Evolutionary conservation across 2,329 filamentous ascomycete genomes (phyloP).

Genomic region (Colletotrichum simmondsii): DNA sequence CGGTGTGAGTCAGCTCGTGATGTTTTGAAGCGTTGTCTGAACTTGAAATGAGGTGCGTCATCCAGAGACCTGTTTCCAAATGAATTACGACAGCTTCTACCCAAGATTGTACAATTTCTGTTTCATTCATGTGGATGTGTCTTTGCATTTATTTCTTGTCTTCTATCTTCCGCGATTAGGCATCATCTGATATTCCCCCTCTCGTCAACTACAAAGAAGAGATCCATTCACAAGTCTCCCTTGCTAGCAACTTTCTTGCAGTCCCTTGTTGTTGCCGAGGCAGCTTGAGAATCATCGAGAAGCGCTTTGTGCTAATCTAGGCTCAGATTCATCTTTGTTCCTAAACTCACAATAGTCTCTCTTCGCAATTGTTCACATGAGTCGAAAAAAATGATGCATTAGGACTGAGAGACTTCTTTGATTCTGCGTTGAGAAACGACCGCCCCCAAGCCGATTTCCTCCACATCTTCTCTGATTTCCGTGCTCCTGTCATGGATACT

Average conservation of each 20-base stretch:
- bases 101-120: neutral
- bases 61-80: neutral
- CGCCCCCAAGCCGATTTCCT: no score
- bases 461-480: neutral
- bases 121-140: neutral
- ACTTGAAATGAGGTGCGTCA: neutral
- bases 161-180: neutral
- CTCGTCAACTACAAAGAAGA: neutral
- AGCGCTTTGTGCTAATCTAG: slow-evolving; percentile 3
- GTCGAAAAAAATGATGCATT: neutral
- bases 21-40: neutral
- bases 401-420: neutral
- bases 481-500: rapidly evolving
- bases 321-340: neutral
- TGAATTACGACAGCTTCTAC: neutral
- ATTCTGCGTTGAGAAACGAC: neutral
- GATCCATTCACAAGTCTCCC: neutral
- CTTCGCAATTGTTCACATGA: neutral
- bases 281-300: no score
- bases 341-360: neutral
- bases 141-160: neutral
- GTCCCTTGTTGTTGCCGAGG: neutral
- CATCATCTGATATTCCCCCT: neutral
- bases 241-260: neutral
- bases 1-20: neutral